A percentile compares a stretch with the other conserved stretches of the same genome.
These are phyloP conservation scores for Chytriomyces confervae DNA, from an alignment of 192 early-diverging fungal genomes.

Conservation along the genomic window DNA sequence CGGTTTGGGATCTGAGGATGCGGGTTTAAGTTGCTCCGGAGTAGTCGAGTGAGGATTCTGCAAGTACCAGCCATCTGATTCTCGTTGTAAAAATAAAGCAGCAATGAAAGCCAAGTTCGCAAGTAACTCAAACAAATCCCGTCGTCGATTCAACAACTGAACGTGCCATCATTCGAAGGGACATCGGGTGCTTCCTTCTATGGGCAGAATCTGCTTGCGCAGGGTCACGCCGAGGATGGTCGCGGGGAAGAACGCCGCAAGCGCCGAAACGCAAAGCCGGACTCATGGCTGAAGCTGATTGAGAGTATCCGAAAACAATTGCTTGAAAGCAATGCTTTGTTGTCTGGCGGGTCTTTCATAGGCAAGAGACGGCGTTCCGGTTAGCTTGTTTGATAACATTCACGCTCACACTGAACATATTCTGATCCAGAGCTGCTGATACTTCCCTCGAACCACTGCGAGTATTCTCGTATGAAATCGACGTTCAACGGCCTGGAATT, in stretches of 20 bases:
- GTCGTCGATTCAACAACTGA: background rate
- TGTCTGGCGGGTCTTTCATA: constrained; percentile 7
- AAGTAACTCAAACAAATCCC: background rate
- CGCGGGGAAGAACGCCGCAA: no score
- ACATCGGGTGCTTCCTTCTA: no score
- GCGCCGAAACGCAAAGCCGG: no score
- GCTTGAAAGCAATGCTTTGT: background rate
- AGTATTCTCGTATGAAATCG: constrained; percentile 35
- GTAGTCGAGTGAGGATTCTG: no score
- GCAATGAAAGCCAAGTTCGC: background rate
- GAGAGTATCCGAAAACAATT: background rate
- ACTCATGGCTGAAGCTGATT: background rate
- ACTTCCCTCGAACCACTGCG: constrained; percentile 12
- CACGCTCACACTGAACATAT: background rate
- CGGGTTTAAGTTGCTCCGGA: no score
- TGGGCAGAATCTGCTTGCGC: no score
- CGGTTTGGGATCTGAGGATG: no score
- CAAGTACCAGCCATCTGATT: no score
- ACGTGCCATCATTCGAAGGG: background rate
- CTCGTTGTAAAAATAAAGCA: no score
- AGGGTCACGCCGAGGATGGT: no score
- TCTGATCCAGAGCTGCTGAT: background rate
- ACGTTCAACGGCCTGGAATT: constrained; percentile 26
- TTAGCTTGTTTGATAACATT: background rate
- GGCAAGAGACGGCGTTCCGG: constrained; percentile 24